phyloP scores from a whole-genome alignment of 305 asterid genomes.

The Fraxinus paxiana region DNA sequence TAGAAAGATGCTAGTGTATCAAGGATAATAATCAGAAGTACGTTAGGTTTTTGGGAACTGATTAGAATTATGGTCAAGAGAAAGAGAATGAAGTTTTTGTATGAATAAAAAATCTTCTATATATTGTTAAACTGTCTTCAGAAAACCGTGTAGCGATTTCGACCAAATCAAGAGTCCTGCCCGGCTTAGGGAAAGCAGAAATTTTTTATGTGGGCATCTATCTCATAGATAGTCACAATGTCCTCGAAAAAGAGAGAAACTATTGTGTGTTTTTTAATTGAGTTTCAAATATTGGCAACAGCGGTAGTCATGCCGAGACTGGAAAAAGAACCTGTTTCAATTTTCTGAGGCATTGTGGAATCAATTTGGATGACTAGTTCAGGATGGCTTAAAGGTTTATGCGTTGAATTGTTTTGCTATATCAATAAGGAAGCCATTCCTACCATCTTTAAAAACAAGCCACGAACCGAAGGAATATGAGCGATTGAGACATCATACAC shows the following conservation, averaged over 20 bases:
- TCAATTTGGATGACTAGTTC: background rate
- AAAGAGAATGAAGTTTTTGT: background rate
- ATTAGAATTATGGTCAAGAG: background rate
- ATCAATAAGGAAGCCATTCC: background rate
- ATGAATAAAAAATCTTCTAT: background rate
- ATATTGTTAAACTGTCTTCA: background rate
- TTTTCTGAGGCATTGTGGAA: background rate
- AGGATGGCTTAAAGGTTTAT: background rate
- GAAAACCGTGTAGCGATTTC: background rate
- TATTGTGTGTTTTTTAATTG: background rate
- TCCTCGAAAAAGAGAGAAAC: background rate
- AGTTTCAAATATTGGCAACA: background rate
- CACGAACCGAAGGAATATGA: background rate
- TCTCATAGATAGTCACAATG: background rate
- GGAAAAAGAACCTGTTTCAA: background rate
- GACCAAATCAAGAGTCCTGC: background rate
- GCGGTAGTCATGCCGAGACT: background rate
- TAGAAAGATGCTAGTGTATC: background rate
- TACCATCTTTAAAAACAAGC: background rate
- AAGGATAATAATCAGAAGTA: background rate
- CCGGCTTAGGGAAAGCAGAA: background rate
- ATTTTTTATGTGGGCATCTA: background rate
- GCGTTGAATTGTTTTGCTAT: background rate
- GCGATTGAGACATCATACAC: constrained; percentile 36
- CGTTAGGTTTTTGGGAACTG: background rate